Evolutionary conservation across 768 basidiomycete species (phyloP), one percentile per base, ranked within the genome.

Genomic region (Neoboletus brunneissimus): DNA sequence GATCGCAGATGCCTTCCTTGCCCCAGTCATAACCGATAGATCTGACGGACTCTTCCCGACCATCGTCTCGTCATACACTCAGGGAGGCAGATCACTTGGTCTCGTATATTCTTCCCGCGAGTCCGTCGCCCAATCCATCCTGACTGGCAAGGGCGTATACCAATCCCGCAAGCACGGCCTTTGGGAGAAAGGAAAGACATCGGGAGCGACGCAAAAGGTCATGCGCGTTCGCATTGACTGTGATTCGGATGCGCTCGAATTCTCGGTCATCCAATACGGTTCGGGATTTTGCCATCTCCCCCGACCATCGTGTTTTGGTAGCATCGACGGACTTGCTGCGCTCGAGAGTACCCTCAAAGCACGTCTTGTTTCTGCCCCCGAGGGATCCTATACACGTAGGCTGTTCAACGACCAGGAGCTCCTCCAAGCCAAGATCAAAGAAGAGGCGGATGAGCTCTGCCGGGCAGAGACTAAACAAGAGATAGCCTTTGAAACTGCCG

Each of bases 381-480:
- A 87, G 62, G 94, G 94, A 6, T 94, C 91, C 1, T 99, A 99
- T 73, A 98, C 97, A 18, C 84, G 81, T 49, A 78, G 92, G 51
- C 75, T 99, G 27, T 97, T 98, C 73, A 78, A 81, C 42, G 91
- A 98, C 68, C 75, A 87, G 5, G 81, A 79, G 45, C 79, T 99
- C n/a, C 77, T 98, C 44, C 82, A 79, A 45, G 88, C 94, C 50
- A 99, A 99, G 78, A 94, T 99, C 61, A 92, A 90, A 86, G 97
- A 99, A 73, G 97, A 99, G 71, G 97, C 97, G 0, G 91, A 96
- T 64, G 97, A 99, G 72, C 81, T 99, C n/a, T 96, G 94, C 69
- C 79, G 79, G 18, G 92, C 92, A 23, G 77, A 84, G 62, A 83
- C 84, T 2, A 83, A 82, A 66, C 85, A 89, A 47, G 91, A 98